These are phyloP conservation scores for Chloropicon primus DNA, from an alignment of 139 green algal species.

Conservation along the genomic window DNA sequence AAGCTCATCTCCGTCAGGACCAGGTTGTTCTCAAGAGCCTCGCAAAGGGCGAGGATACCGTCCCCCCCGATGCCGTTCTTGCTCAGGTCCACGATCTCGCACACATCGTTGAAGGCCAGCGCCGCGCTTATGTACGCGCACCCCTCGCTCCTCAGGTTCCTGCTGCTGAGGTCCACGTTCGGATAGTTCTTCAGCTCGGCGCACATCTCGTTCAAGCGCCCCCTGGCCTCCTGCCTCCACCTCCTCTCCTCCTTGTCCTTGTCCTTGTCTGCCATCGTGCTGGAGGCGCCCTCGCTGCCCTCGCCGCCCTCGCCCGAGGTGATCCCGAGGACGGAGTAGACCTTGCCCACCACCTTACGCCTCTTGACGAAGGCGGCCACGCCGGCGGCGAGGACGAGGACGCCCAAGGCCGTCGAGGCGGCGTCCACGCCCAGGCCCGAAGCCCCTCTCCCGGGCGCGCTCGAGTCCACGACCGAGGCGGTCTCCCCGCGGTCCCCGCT, in stretches of 20 bases:
- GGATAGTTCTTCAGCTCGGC: constrained; percentile 41
- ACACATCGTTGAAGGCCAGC: constrained; percentile 82
- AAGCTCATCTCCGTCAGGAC: constrained; percentile 48
- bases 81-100: constrained; percentile 56
- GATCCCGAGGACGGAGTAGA: neutral
- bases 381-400: neutral
- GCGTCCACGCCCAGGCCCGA: too few species aligned
- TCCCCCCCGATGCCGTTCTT: constrained; percentile 77
- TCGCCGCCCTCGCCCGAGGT: neutral
- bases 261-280: constrained; percentile 6
- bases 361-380: neutral
- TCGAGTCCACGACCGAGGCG: too few species aligned
- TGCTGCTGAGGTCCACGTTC: constrained; percentile 57
- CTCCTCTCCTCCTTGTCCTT: constrained; percentile 37
- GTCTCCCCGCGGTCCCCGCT: too few species aligned
- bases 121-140: constrained; percentile 68
- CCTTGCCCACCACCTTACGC: neutral
- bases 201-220: constrained; percentile 61
- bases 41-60: constrained; percentile 46
- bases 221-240: constrained; percentile 44
- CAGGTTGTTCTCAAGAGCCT: constrained; percentile 41
- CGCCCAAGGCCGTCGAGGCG: neutral
- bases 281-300: too few species aligned
- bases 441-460: too few species aligned
- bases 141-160: constrained; percentile 78